Base-by-base conservation (phyloP, 352 stramenopile genomes). In the Poterioochromonas sp. region DNA sequence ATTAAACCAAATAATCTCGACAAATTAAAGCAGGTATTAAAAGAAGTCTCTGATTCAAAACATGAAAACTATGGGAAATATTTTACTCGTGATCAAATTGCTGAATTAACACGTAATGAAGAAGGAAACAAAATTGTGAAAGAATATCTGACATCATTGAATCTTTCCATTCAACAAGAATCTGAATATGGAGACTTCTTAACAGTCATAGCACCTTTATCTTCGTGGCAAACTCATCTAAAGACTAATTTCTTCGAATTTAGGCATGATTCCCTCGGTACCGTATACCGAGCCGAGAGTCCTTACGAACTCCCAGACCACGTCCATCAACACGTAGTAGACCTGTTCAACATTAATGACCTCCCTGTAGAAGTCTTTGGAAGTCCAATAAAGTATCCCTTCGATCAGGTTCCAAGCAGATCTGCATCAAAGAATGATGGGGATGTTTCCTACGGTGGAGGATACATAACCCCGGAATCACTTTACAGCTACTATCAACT, bases 1-100 rank as follows among this genome's bases (percentile, higher is more conserved):
- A 63, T 77, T 35, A 77, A 70, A 63, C 32, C 11, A 62, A 34
- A 43, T 5, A 77, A 70, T 77, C n/a, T 73, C 3, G 63, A 73
- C 20, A 51, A 51, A 29, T 51, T 73, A 47, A 29, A 73, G n/a
- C 8, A 40, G 8, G 15, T 39, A 5, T 18, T 68, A 11, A 11
- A 39, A 18, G 63, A 73, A 47, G 63, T 73, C 2, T 44, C 35
- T 47, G 8, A 73, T 73, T 29, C 20, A 49, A 15, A 15, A 26
- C 37, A 40, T 32, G 63, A 43, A 8, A 32, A n/a, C 5, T 73
- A 73, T 32, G 20, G 35, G 18, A 8, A 73, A 22, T 51, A 44
- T 11, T 47, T 43, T 2, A 47, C 63, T 32, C 12, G 26, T 40
- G 58, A 68, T 39, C 5, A 68, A 68, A 68, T 68, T 68, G 44